Evolutionary conservation across 306 rosid species (phyloP), one percentile per base, ranked within the genome.

Genomic region (Quercus gilva): DNA sequence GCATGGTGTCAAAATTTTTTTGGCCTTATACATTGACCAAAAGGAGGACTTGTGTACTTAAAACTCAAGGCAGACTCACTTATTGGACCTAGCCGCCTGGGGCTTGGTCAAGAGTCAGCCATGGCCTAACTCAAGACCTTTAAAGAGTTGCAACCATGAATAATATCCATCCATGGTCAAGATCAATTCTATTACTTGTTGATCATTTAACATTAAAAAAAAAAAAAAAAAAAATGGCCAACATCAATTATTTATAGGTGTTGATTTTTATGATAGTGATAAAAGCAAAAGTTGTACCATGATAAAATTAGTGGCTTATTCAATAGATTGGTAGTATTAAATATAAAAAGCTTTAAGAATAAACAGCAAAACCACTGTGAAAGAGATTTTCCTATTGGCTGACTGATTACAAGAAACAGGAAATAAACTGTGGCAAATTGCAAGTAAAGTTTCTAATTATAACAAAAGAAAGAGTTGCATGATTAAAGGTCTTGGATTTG

Each of bases 401-500:
- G 69, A 74, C 60, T 83, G 77, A 58, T 58, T 51, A 41, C 2
- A 13, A 64, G 81, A 58, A 41, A 57, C 41, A n/a, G 19, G 5
- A 71, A 76, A 11, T 18, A 84, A 43, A 37, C 43, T 11, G 74
- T 43, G n/a, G 57, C 4, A 58, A 73, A 84, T 76, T 81, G 69
- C 70, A 77, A 51, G 67, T 23, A 82, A 84, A 68, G 63, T 5
- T 23, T 76, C 76, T 76, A 79, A 76, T 76, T 49, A 33, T 60
- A 51, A 73, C 25, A 56, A 53, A 14, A 65, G 59, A 43, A 20
- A 35, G 31, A 12, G 20, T 57, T 74, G 79, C 73, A 78, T 83
- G 72, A 82, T 82, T 74, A 82, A 78, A 78, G 73, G 86, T 23
- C 20, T 57, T 45, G 53, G 68, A 71, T 76, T 76, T 21, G 35